Percentiles rank a stretch among this genome's conserved stretches.
These are phyloP conservation scores for Populus tremula DNA, from an alignment of 345 rosid genomes.

Conservation along the genomic window DNA sequence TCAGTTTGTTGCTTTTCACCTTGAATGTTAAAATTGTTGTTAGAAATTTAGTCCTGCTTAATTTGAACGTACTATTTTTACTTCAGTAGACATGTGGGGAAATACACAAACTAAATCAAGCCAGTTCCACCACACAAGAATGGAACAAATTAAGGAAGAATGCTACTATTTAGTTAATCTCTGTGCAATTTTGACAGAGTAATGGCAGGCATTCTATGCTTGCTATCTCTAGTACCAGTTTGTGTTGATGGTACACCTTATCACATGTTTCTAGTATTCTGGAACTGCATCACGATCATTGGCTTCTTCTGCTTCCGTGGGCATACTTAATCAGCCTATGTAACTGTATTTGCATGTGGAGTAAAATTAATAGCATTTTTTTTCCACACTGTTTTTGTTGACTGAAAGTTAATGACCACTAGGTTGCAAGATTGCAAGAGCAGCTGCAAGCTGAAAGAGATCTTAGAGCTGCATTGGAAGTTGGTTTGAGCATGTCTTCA, in stretches of 20 bases:
- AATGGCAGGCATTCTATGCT: not conserved
- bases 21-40: not conserved
- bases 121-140: not conserved
- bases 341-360: not conserved
- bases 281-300: not conserved
- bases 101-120: not conserved
- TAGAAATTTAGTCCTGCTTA: not conserved
- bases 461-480: conserved; percentile 96
- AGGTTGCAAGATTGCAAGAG: conserved; percentile 97
- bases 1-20: conserved; percentile 5
- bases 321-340: not conserved
- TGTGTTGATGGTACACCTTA: not conserved
- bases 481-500: conserved; percentile 96
- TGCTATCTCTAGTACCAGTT: not conserved
- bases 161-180: too few species aligned
- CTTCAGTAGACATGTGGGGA: not conserved
- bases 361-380: not conserved
- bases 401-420: conserved; percentile 25
- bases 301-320: not conserved
- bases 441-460: conserved; percentile 99
- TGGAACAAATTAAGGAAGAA: not conserved
- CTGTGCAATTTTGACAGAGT: not conserved
- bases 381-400: conserved; percentile 2
- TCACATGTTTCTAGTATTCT: not conserved
- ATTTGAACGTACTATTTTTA: not conserved